A percentile compares a stretch with the other conserved stretches of the same genome.
Conservation (phyloP, 345 rosid genomes). For the Erodium maritimum region DNA sequence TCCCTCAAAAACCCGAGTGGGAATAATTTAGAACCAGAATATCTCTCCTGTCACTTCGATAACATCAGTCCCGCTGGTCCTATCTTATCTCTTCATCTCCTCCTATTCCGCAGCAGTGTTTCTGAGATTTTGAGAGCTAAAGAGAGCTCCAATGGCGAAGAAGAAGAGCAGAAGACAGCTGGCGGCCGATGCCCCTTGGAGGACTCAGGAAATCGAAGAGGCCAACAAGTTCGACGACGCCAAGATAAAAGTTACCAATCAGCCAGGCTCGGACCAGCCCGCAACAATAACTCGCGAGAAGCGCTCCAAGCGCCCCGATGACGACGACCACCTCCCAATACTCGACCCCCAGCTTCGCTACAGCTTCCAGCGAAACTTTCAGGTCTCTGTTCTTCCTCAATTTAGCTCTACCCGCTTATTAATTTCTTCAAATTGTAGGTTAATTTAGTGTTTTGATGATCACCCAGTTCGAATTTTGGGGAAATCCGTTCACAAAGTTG, state of each 20-base stretch:
- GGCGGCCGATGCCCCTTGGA: constrained; percentile 82
- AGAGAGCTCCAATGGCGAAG: constrained; percentile 8
- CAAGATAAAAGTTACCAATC: constrained; percentile 62
- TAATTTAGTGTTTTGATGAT: background rate
- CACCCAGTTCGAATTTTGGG: background rate
- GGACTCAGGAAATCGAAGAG: constrained; percentile 50
- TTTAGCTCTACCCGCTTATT: background rate
- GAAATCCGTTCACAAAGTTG: too few species aligned
- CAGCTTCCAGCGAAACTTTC: constrained; percentile 87
- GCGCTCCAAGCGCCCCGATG: constrained; percentile 26
- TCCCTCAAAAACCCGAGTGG: too few species aligned
- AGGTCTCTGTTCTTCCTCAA: constrained; percentile 24
- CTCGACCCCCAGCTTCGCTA: constrained; percentile 93
- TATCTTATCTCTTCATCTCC: too few species aligned
- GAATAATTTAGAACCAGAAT: too few species aligned
- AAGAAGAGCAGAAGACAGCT: constrained; percentile 55
- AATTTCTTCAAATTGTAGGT: background rate
- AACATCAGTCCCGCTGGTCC: too few species aligned
- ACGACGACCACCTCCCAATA: constrained; percentile 28
- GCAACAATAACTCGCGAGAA: constrained; percentile 59
- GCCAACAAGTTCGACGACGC: constrained; percentile 58
- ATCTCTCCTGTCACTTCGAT: too few species aligned
- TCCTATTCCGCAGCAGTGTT: too few species aligned
- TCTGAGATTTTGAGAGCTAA: too few species aligned
- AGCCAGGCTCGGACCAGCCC: constrained; percentile 58